Base-by-base conservation (phyloP, 768 basidiomycete species). In the Hygrocybe coccinea region DNA sequence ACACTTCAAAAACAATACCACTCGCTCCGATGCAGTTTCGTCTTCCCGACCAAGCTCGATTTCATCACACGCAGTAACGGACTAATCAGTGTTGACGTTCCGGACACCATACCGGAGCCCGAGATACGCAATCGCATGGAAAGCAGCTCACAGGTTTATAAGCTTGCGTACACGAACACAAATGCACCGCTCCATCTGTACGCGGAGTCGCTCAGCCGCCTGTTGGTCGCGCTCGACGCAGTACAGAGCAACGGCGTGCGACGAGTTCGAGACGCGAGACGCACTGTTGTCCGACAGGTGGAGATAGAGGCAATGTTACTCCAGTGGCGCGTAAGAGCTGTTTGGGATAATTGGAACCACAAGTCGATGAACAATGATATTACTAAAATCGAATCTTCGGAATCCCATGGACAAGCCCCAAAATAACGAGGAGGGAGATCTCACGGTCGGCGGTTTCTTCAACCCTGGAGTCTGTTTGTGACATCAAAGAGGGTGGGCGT, bases 151-250 rank as follows among this genome's bases (percentile, higher is more conserved):
- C 61, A 75, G 7, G 29, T 65, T 67, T 55, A 65, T 11, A 78
- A 78, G 63, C 77, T 91, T 35, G 80, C 83, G 3, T 91, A 77
- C 70, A 83, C 83, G 6, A 69, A 77, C 1, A 72, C 65, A 43
- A 90, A 91, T 65, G 82, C 77, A 17, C 67, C 79, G 0, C 67
- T 89, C 19, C 84, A 85, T 67, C 75, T 70, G 12, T 85, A 89
- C 67, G 71, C 75, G n/a, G 81, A 89, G 60, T 71, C 76, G 44
- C 75, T 90, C 34, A 79, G 79, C 54, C 80, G 79, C 38, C 68
- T 91, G 11, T 74, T 91, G n/a, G 75, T 79, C 45, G 76, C 76
- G 59, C 79, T 91, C 10, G 89, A 91, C 60, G 81, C 77, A 0
- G 77, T 91, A 19, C 81, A 87, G 61, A 86, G 82, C 60, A 78